Conservation (phyloP, 495 filamentous ascomycete species). For the Friedmanniomyces simplex region DNA sequence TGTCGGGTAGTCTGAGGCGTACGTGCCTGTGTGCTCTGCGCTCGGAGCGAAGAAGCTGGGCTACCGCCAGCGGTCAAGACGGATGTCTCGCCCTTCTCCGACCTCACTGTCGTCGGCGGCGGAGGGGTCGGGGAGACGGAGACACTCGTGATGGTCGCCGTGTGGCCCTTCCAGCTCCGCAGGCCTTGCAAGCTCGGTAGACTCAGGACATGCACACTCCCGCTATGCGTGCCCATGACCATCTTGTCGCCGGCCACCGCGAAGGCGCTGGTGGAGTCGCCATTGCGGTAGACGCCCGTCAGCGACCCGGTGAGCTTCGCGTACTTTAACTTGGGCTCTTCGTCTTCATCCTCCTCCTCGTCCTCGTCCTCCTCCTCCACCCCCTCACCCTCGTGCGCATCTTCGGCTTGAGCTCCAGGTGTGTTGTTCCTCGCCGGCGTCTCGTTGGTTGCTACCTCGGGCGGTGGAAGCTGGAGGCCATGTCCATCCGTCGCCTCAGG, state of each 20-base stretch:
- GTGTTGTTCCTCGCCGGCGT: neutral
- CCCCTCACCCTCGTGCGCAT: neutral
- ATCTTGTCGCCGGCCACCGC: slow-evolving; percentile 91
- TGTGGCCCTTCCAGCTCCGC: slow-evolving; percentile 80
- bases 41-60: neutral
- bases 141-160: slow-evolving; percentile 76
- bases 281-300: slow-evolving; percentile 76
- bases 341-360: slow-evolving; percentile 80
- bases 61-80: neutral
- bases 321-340: slow-evolving; percentile 94
- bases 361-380: slow-evolving; percentile 42
- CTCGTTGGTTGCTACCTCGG: slow-evolving; percentile 3
- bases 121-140: slow-evolving; percentile 87
- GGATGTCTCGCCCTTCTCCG: neutral
- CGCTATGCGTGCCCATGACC: slow-evolving; percentile 94
- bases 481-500: slow-evolving; percentile 11
- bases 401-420: neutral
- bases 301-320: slow-evolving; percentile 70
- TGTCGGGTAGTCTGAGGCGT: neutral
- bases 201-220: slow-evolving; percentile 83
- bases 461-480: neutral
- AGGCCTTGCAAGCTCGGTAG: slow-evolving; percentile 68
- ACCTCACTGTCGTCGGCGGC: slow-evolving; percentile 36
- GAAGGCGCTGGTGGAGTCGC: slow-evolving; percentile 85
- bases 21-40: neutral